Percentiles rank a stretch among this genome's conserved stretches.
Conservation (phyloP, 441 rosid genomes). For the Omphalea diandra region DNA sequence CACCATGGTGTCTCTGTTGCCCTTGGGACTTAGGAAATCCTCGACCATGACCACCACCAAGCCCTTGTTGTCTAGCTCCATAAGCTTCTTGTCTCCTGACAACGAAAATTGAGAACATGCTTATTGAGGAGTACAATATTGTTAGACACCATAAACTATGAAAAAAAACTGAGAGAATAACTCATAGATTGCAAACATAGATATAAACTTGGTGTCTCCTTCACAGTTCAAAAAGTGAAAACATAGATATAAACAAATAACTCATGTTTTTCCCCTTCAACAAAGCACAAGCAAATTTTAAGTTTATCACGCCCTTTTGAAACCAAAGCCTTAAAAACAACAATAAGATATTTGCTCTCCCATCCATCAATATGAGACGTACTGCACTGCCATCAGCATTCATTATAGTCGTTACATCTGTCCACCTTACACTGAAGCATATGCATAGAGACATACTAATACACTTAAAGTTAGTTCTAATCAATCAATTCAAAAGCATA, state of each 20-base stretch:
- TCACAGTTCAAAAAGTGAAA: not conserved
- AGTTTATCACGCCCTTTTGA: not conserved
- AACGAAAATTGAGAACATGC: slow-evolving; percentile 6
- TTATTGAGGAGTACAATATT: not conserved
- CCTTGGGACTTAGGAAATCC: slow-evolving; percentile 48
- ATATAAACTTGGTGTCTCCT: too few relatives aligned
- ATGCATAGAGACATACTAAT: too few relatives aligned
- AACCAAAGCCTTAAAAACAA: not conserved
- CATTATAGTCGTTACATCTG: not conserved
- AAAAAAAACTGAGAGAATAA: not conserved
- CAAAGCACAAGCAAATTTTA: not conserved
- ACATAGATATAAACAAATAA: not conserved
- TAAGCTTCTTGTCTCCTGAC: slow-evolving; percentile 18
- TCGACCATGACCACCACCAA: slow-evolving; percentile 36
- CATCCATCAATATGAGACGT: not conserved
- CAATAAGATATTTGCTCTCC: not conserved
- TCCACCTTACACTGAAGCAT: too few relatives aligned
- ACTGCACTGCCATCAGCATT: not conserved
- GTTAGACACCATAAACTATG: not conserved
- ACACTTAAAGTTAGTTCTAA: too few relatives aligned
- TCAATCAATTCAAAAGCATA: too few relatives aligned
- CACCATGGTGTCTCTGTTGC: slow-evolving; percentile 46
- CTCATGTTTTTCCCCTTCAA: not conserved
- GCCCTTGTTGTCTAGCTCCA: slow-evolving; percentile 37
- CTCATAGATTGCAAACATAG: too few relatives aligned